Evolutionary conservation across 257 asterid genomes (phyloP), one percentile per base, ranked within the genome.

Genomic region (Fraxinus pennsylvanica): DNA sequence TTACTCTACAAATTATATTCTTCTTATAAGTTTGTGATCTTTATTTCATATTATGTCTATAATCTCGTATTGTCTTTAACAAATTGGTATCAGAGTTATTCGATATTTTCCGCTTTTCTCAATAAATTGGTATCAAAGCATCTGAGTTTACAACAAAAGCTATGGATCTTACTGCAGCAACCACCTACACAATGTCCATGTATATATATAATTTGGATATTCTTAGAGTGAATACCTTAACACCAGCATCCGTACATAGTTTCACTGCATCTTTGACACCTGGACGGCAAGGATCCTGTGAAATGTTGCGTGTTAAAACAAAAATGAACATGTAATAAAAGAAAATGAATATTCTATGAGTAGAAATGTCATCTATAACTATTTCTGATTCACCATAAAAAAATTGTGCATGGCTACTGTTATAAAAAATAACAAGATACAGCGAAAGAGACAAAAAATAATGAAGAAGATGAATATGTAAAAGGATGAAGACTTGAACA

Each of bases 231-330:
- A 54, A 74, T 86, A 94, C 97, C 96, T 95, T 95, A 76, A 95
- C 96, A 75, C 99, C 99, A 78, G 98, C 93, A 61, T 83, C 89
- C 22, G 79, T 87, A 89, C 99, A 95, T 35, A 91, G 86, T 84
- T 81, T 85, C 77, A 95, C 99, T 50, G 98, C 99, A 74, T 95
- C 91, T 87, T 80, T 90, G 87, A 95, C 99, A 68, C 99, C 99
- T 33, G 98, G 97, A 36, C 99, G 97, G 79, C 99, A 94, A 82
- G 99, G 99, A 89, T 94, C 99, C 98, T 94, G 85, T 54, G 80
- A 36, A 83, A 59, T 12, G 25, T n/a, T 76, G 33, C 25, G 19
- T 65, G 81, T 76, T 71, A 77, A 74, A 63, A 61, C 52, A 71
- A 45, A 67, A 75, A 74, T 10, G n/a, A 47, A 61, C 43, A 71